A percentile compares a stretch with the other conserved stretches of the same genome.
Evolutionary conservation across 768 basidiomycete genomes (phyloP).

Genomic region (Hygrocybe coccinea): DNA sequence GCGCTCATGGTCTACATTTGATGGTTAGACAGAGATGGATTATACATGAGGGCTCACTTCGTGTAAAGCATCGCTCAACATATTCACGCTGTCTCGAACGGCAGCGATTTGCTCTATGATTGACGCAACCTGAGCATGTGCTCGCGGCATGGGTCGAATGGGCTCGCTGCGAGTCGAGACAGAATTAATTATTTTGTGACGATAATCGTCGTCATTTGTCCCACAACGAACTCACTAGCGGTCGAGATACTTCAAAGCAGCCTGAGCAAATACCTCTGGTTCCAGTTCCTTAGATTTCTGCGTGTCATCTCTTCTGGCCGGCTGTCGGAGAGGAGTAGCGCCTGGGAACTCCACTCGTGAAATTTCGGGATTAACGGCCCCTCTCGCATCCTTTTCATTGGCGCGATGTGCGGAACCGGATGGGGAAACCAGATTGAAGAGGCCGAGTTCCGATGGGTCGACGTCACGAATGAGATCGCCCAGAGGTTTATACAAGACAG

Average conservation of each 20-base stretch:
- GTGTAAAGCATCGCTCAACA: slow-evolving; percentile 29
- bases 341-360: slow-evolving; percentile 62
- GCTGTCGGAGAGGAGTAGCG: slow-evolving; percentile 58
- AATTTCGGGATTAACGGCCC: slow-evolving; percentile 37
- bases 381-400: slow-evolving; percentile 25
- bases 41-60: slow-evolving; percentile 22
- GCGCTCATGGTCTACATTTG: slow-evolving; percentile 21
- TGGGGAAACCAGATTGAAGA: slow-evolving; percentile 55
- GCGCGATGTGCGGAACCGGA: slow-evolving; percentile 24
- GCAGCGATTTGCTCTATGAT: slow-evolving; percentile 38
- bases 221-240: slow-evolving; percentile 55
- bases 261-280: slow-evolving; percentile 71
- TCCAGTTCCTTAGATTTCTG: slow-evolving; percentile 45
- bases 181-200: not conserved
- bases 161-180: slow-evolving; percentile 26
- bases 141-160: slow-evolving; percentile 50
- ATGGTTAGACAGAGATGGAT: slow-evolving; percentile 8
- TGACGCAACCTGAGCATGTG: slow-evolving; percentile 40
- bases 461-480: slow-evolving; percentile 78
- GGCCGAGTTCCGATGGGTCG: slow-evolving; percentile 71
- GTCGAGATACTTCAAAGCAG: slow-evolving; percentile 71
- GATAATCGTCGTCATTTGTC: not conserved
- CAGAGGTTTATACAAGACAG: slow-evolving; percentile 57
- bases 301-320: slow-evolving; percentile 12
- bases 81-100: slow-evolving; percentile 37